These are phyloP conservation scores for Neonectria neomacrospora DNA, from an alignment of 2,329 filamentous ascomycete genomes.

Conservation along the genomic window DNA sequence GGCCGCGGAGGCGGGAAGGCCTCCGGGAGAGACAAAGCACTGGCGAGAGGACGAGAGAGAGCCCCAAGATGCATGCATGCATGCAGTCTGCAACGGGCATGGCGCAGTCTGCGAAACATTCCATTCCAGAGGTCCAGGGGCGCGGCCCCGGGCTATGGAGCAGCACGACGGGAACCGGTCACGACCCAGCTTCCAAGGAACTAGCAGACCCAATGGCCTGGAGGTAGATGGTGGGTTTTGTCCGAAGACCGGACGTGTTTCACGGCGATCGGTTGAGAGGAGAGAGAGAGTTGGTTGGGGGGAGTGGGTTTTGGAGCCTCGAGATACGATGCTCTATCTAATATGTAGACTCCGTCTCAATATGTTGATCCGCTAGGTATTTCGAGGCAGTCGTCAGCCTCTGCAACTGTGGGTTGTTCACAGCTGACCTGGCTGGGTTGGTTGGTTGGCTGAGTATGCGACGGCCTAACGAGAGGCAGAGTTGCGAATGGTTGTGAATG, in stretches of 20 bases:
- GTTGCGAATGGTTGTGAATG: slow-evolving; percentile 8
- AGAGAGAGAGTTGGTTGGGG: neutral
- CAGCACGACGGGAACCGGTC: neutral
- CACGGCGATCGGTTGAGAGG: neutral
- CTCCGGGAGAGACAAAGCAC: neutral
- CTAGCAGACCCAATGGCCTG: neutral
- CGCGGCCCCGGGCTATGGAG: slow-evolving; percentile 9
- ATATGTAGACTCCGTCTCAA: neutral
- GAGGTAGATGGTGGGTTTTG: neutral
- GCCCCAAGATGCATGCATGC: neutral
- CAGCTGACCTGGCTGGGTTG: too few species aligned
- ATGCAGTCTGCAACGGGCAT: slow-evolving; percentile 19
- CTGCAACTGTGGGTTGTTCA: too few species aligned
- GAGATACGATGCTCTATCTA: neutral
- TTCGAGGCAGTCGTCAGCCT: too few species aligned
- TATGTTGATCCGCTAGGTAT: neutral
- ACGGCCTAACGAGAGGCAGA: slow-evolving; percentile 3
- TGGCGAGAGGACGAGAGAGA: neutral
- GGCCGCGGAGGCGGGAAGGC: slow-evolving; percentile 4
- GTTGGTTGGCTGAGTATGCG: neutral
- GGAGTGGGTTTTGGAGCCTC: neutral
- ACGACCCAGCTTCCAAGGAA: neutral
- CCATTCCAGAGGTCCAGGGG: slow-evolving; percentile 19
- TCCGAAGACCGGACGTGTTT: neutral
- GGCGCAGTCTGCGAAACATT: slow-evolving; percentile 10